These are phyloP conservation scores for Infundibulicybe gibba DNA, from an alignment of 768 basidiomycete genomes.

Conservation along the genomic window DNA sequence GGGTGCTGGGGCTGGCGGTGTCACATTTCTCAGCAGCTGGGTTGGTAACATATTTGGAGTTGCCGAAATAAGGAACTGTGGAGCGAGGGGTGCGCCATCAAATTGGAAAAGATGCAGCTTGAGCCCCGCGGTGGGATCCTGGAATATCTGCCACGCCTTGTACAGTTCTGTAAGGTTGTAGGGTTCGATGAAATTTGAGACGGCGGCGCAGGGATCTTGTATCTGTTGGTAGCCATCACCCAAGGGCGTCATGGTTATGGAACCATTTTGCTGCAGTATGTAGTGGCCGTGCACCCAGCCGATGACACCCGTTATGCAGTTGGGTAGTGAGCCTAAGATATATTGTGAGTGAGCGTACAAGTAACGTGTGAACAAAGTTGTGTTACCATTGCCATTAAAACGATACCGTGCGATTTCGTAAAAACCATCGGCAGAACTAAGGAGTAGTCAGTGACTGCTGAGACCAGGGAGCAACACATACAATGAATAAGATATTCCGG, in stretches of 20 bases:
- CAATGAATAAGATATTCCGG: conserved; percentile 91
- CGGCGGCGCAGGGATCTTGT: conserved; percentile 88
- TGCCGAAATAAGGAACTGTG: conserved; percentile 59
- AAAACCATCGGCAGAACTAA: conserved; percentile 66
- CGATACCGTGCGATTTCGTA: conserved; percentile 93
- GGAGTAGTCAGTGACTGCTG: conserved; percentile 6
- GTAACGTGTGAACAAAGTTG: conserved; percentile 1
- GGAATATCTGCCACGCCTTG: conserved; percentile 65
- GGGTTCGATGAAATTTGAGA: conserved; percentile 80
- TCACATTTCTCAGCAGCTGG: conserved; percentile 53
- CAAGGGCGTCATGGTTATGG: conserved; percentile 69
- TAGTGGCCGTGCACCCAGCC: conserved; percentile 90
- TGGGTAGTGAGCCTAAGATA: conserved; percentile 67
- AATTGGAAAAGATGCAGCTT: conserved; percentile 77
- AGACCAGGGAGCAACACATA: conserved; percentile 35
- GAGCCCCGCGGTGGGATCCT: conserved; percentile 55
- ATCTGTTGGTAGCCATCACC: conserved; percentile 93
- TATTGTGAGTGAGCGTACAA: background rate
- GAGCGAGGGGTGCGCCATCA: conserved; percentile 75
- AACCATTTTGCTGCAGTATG: conserved; percentile 67
- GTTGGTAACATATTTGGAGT: conserved; percentile 89
- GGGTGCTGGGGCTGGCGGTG: conserved; percentile 18
- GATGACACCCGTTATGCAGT: conserved; percentile 86
- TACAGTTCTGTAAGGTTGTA: conserved; percentile 79
- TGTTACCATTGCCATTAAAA: conserved; percentile 79